A percentile compares a stretch with the other conserved stretches of the same genome.
Evolutionary conservation across 495 filamentous ascomycete genomes (phyloP).

Genomic region (Neurospora pannonica): DNA sequence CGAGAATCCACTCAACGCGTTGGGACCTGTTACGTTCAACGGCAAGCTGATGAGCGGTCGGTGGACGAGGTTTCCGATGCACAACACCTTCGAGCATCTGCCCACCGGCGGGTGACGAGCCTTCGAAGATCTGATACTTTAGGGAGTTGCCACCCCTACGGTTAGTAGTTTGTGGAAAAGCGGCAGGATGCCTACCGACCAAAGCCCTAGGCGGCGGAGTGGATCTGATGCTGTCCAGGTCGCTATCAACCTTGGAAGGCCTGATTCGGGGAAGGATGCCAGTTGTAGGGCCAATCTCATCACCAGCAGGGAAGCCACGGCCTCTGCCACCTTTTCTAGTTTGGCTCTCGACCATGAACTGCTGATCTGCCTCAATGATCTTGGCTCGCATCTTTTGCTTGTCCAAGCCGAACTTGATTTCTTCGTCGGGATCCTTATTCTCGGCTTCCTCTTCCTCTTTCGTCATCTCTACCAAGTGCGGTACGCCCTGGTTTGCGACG

Average conservation of each 20-base stretch:
- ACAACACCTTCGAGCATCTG: slow-evolving; percentile 33
- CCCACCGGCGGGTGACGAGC: slow-evolving; percentile 39
- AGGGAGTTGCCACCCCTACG: slow-evolving; percentile 38
- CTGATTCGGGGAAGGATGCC: slow-evolving; percentile 42
- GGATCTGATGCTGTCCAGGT: slow-evolving; percentile 48
- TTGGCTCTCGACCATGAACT: slow-evolving; percentile 40
- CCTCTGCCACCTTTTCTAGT: slow-evolving; percentile 29
- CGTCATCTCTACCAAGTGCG: slow-evolving; percentile 59
- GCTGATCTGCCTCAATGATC: slow-evolving; percentile 46
- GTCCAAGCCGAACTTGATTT: slow-evolving; percentile 73
- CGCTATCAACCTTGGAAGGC: slow-evolving; percentile 48
- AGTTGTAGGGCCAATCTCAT: slow-evolving; percentile 55
- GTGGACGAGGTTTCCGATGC: slow-evolving; percentile 54
- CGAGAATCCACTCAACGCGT: slow-evolving; percentile 78
- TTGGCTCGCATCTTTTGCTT: slow-evolving; percentile 81
- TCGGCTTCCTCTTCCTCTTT: slow-evolving; percentile 50
- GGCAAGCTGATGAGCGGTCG: slow-evolving; percentile 88
- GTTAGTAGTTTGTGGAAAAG: slow-evolving; percentile 23
- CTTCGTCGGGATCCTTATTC: slow-evolving; percentile 83
- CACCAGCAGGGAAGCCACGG: slow-evolving; percentile 27
- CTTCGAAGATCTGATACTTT: slow-evolving; percentile 42
- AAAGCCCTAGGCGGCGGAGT: slow-evolving; percentile 46
- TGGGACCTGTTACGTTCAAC: slow-evolving; percentile 83
- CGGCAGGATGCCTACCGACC: slow-evolving; percentile 25
- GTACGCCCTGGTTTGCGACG: slow-evolving; percentile 68